Evolutionary conservation across 768 basidiomycete species (phyloP), one percentile per base, ranked within the genome.

Genomic region (Naganishia onofrii): DNA sequence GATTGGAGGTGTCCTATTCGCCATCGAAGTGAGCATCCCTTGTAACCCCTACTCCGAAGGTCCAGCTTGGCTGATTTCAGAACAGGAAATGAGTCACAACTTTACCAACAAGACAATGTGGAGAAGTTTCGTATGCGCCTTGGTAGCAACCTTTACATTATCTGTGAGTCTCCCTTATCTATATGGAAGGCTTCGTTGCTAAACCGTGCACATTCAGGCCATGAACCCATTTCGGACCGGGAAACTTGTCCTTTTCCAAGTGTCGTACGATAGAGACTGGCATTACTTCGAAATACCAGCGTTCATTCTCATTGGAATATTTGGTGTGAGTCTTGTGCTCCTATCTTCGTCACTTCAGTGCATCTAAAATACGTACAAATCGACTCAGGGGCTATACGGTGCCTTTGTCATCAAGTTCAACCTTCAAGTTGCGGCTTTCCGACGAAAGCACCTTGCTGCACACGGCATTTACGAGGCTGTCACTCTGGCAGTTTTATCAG

Each of bases 31-130:
- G n/a, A 23, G 60, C 10, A 42, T 44, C 60, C 13, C 10, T 38
- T 13, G 6, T 9, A n/a, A n/a, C n/a, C n/a, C n/a, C n/a, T 32
- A 15, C 5, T 38, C 92, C 91, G 72, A 54, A 80, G n/a, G 5
- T 26, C 12, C 55, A 21, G 32, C 15, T 15, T 31, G 23, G 4
- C 32, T 46, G 57, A 58, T 26, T 64, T 31, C 15, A 26, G 76
- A 94, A 92, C 38, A 63, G 60, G 96, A 99, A 87, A 99, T 99
- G 96, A 95, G 92, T 81, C 90, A 93, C 79, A 89, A 87, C 46
- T 98, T 97, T 80, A 95, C 90, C 69, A 94, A 94, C 82, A 90
- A 92, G 81, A 98, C 95, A 5, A 96, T 98, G 93, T 98, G 95
- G 95, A 85, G 89, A 76, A 94, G 92, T 77, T 96, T 98, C 81